Evolutionary conservation across 2,329 filamentous ascomycete genomes (phyloP), one percentile per base, ranked within the genome.

Genomic region (Hymenotorrendiella dingleyae): DNA sequence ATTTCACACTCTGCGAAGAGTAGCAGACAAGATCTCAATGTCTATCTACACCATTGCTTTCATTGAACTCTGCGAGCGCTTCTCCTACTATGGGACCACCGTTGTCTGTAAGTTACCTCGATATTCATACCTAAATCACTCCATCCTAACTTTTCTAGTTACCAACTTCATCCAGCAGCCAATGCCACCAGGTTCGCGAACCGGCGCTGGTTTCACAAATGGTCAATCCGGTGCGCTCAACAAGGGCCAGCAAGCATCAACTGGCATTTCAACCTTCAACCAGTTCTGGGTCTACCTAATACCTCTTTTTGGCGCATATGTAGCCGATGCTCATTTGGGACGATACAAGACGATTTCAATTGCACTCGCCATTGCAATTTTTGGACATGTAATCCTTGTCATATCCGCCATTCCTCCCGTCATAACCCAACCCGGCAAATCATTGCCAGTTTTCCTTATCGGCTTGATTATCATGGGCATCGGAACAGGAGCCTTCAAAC

Each of bases 401-500:
- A 65, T 78, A 11, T 81, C 80, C 1, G 76, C 80, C 11, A 67
- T 82, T 8, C 82, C 82, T 0, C 61, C 66, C 2, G 69, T 82
- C 11, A 74, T 86, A 28, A 64, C 73, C 6, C 63, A 70, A 23
- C 64, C 65, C 6, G 67, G 74, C 2, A 68, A 67, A 16, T 71
- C 76, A 0, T 66, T 82, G n/a, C 76, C 70, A 0, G 74, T 74
- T 6, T 82, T 85, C 43, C 62, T 82, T 2, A 64, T 80, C 22
- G 77, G 78, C 19, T 70, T 85, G 51, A 63, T 85, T 33, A 69
- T 86, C 45, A 80, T 86, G 59, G 80, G 80, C 2, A 54, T 85
- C 5, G 82, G 82, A 33, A 82, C 80, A 2, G 82, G 82, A 44
- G 76, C 80, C 44, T 85, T 86, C 71, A 87, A 86, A 65, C 73